Evolutionary conservation across 495 filamentous ascomycete species (phyloP).

Genomic region (Neurospora tetrasperma): DNA sequence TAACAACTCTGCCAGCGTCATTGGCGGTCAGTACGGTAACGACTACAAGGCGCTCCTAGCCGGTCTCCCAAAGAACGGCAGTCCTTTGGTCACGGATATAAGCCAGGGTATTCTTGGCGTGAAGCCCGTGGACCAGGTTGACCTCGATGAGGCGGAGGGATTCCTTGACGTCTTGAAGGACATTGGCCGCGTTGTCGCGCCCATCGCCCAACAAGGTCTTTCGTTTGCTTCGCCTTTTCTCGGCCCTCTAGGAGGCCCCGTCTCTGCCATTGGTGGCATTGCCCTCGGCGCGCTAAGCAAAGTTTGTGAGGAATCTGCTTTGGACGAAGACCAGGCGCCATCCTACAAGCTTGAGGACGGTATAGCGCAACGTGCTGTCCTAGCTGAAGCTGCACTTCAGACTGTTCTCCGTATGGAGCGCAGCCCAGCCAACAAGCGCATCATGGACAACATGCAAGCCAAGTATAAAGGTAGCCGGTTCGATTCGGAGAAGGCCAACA

Average conservation of each 20-base stretch:
- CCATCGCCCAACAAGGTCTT: not conserved
- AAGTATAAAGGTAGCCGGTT: not conserved
- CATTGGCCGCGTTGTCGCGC: not conserved
- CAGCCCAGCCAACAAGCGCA: not conserved
- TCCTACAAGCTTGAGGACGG: not conserved
- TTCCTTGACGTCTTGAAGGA: not conserved
- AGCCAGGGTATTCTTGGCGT: not conserved
- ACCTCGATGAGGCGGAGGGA: not conserved
- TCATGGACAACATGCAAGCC: not conserved
- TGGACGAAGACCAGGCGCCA: not conserved
- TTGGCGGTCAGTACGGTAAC: not conserved
- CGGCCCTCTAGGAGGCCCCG: not conserved
- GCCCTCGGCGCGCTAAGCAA: not conserved
- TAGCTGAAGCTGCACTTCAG: not conserved
- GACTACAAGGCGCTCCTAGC: not conserved
- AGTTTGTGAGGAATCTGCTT: not conserved
- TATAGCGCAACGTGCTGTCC: not conserved
- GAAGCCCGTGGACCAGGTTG: too few relatives aligned
- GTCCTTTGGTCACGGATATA: not conserved
- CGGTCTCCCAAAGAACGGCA: not conserved
- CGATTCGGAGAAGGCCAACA: not conserved
- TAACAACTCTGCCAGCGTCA: not conserved
- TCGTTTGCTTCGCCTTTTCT: not conserved
- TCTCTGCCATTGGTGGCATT: not conserved
- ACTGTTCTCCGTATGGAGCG: not conserved